Evolutionary conservation across 1,284 basidiomycete genomes (phyloP), one percentile per base, ranked within the genome.

Genomic region (Schizopora paradoxa): DNA sequence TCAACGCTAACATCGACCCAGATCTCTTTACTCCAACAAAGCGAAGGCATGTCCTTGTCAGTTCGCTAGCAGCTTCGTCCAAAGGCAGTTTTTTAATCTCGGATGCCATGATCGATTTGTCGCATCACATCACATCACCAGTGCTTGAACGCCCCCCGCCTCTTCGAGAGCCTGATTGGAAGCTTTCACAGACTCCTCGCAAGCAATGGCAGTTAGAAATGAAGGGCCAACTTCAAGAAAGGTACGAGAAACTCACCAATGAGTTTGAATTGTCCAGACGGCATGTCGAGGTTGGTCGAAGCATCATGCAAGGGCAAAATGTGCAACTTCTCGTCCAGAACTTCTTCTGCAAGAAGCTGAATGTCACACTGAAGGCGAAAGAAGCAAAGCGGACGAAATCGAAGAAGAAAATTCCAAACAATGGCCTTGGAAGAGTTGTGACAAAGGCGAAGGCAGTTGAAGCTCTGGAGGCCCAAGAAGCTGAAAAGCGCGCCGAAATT

Each of bases 261-360:
- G 33, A 29, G 37, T 51, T 58, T 6, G 22, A 26, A 29, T 32
- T 45, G 25, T 52, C 51, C 10, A 18, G 49, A 18, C 18, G 26
- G 5, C 25, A 53, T 5, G 41, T 55, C 14, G 14, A 27, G 6
- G 52, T 46, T 1, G 47, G 49, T 16, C 31, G 53, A 11, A 34
- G 29, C 8, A 53, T 56, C 14, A 52, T 56, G 13, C 53, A 61
- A 41, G 49, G 41, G 5, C 23, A 29, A 4, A 47, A 53, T 49
- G 61, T 58, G 21, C 54, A 55, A 34, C 46, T 58, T 29, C 51
- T 59, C 6, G 36, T 61, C 18, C 56, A 60, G 44, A 47, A 60
- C 46, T 21, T 62, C 10, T 47, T 46, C 41, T 43, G 56, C 2
- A 8, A 13, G 3, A 59, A 58, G 46, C 36, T 57, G 27, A 59